Evolutionary conservation across 2,329 filamentous ascomycete species (phyloP), one percentile per base, ranked within the genome.

Genomic region (Ambrosiella xylebori): DNA sequence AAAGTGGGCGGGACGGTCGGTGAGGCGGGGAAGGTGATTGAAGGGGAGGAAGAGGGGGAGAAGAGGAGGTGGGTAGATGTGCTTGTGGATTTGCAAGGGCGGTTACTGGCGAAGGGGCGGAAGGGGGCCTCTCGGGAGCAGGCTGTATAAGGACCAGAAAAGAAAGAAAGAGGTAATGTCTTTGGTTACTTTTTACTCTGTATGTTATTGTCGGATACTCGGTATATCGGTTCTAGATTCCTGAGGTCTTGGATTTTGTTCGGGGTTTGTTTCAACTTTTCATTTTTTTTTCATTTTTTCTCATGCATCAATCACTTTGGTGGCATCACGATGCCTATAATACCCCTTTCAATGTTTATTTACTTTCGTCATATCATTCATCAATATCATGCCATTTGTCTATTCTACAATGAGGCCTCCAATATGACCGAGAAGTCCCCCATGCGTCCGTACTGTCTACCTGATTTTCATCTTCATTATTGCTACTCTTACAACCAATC

Each of bases 81-180:
- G 11, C 65, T 83, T 13, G 69, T 76, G 15, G 79, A 82, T 64
- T 66, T 84, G 47, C 74, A 76, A 44, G 72, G 72, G 60, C 76
- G 73, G 65, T 67, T 84, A 51, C 67, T 82, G 63, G 77, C 76
- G 0, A 73, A 77, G 60, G 79, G 79, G 3, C 71, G 69, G 59
- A 82, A 79, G 67, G 74, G 65, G 58, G 49, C 59, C n/a, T 7
- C 12, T 54, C 47, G 38, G 35, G 44, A 17, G 19, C 41, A n/a
- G 19, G 38, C n/a, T 19, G 52, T 17, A 4, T 17, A 50, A 9
- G 19, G 11, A 51, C 19, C 40, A 8, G 44, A 5, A 27, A 27
- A 27, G 27, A 27, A 27, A 47, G 44, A 17, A 15, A 11, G 56
- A 7, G 39, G n/a, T 27, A 11, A 40, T 45, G 15, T 45, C 49